These are phyloP conservation scores for Dysphania ambrosioides DNA, from an alignment of 148 eudicot genomes.

Conservation along the genomic window DNA sequence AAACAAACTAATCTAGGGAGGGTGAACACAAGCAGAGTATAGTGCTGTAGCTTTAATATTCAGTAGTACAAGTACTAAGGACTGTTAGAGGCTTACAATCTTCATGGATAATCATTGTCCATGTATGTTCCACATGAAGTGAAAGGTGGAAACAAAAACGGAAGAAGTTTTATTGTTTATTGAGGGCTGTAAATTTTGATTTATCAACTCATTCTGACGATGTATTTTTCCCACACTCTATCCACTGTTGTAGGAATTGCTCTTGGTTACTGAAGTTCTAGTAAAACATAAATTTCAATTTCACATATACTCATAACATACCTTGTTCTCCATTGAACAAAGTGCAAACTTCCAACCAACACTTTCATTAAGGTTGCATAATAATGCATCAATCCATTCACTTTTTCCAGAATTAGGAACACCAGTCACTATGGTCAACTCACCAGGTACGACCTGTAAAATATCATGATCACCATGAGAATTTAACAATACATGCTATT, in stretches of 20 bases:
- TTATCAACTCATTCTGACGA: not conserved
- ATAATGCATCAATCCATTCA: constrained; percentile 96
- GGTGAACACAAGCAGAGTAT: too few species aligned
- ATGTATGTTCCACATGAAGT: not conserved
- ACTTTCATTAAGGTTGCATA: constrained; percentile 73
- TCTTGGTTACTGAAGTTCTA: not conserved
- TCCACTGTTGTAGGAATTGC: not conserved
- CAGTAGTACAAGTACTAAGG: not conserved
- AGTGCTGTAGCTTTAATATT: not conserved
- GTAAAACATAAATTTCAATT: not conserved
- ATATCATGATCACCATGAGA: constrained; percentile 2
- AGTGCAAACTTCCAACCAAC: constrained; percentile 90
- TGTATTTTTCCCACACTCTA: not conserved
- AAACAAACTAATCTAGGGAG: too few species aligned
- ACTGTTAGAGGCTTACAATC: not conserved
- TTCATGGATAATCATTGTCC: not conserved
- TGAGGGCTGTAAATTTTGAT: not conserved
- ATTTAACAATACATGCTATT: not conserved
- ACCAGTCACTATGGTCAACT: constrained; percentile 90
- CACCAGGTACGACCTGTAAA: constrained; percentile 91
- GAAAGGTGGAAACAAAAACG: not conserved
- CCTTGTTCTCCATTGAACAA: constrained; percentile 98
- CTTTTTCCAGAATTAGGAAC: constrained; percentile 99
- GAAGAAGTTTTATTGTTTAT: not conserved
- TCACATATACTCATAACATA: too few species aligned